Evolutionary conservation across 352 stramenopile genomes (phyloP), one percentile per base, ranked within the genome.

Genomic region (Pythium plurisporium): DNA sequence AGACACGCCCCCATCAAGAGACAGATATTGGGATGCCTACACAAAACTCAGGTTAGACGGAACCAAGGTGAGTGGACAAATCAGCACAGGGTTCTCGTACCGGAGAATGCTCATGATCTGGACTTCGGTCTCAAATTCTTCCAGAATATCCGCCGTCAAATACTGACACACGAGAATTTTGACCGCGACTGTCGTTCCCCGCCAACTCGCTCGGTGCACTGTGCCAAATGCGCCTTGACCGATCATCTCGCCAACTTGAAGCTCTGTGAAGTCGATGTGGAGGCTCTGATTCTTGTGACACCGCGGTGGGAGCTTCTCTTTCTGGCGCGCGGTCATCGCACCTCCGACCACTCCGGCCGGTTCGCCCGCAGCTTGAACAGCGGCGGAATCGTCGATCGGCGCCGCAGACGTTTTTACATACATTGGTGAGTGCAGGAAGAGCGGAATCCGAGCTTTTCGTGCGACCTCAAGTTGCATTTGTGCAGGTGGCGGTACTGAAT

Each of bases 101-200:
- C 84, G 72, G 58, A 94, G 65, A 40, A 94, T 91, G 67, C 82
- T 94, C 84, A 94, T 94, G 67, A 94, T 91, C 73, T 94, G 80
- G 55, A 94, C 84, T 64, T 94, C 84, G 1, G 84, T 87, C 55
- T 92, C 84, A 41, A 94, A 94, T 47, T 94, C 84, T 68, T 91
- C 82, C 34, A 94, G 59, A 29, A 94, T 87, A 43, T 94, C 85
- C n/a, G 72, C 67, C 1, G 82, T 93, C 33, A 94, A 53, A 55
- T 93, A 75, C 63, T 94, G 85, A 44, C 78, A 90, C 9, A 93
- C 79, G 25, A 95, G 40, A 38, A 95, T 87, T 67, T 95, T 95
- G 36, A 95, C 80, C 1, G 86, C 86, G 19, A 95, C 83, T 0
- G 74, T 72, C 54, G 80, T 91, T 22, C 81, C 82, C 14, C 82